phyloP scores from a whole-genome alignment of 805 yeast genomes.

The Pichia cephalocereana region DNA sequence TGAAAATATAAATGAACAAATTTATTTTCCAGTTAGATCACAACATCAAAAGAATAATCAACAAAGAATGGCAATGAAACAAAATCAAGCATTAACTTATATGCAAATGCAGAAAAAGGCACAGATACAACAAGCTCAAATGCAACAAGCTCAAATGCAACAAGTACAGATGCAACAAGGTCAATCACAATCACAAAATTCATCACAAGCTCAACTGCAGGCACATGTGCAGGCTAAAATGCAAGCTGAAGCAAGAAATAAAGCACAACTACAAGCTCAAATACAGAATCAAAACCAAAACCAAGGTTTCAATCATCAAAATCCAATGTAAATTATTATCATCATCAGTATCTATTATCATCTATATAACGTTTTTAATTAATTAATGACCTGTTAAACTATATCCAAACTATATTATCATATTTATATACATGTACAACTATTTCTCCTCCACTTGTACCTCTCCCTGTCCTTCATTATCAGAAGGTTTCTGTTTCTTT shows the following conservation, averaged over 20 bases:
- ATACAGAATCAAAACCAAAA: no score
- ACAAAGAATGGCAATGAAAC: conserved; percentile 7
- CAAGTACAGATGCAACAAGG: neutral
- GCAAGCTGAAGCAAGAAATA: neutral
- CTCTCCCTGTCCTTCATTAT: neutral
- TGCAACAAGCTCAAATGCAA: conserved; percentile 6
- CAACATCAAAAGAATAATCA: conserved; percentile 28
- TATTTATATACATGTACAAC: no score
- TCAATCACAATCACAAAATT: neutral
- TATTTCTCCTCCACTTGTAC: no score
- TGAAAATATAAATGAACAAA: conserved; percentile 59
- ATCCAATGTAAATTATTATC: no score
- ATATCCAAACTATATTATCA: no score
- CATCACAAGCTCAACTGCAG: neutral
- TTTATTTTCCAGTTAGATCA: conserved; percentile 40
- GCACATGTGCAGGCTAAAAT: conserved; percentile 2
- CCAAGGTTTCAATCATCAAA: no score
- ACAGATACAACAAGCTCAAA: conserved; percentile 1
- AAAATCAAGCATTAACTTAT: conserved; percentile 9
- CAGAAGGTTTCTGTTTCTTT: conserved; percentile 15
- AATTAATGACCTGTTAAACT: no score
- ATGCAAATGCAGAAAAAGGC: conserved; percentile 11
- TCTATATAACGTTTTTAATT: no score
- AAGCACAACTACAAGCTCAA: no score
- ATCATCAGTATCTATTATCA: no score